Conservation (phyloP, 345 rosid genomes). For the Draba incana region DNA sequence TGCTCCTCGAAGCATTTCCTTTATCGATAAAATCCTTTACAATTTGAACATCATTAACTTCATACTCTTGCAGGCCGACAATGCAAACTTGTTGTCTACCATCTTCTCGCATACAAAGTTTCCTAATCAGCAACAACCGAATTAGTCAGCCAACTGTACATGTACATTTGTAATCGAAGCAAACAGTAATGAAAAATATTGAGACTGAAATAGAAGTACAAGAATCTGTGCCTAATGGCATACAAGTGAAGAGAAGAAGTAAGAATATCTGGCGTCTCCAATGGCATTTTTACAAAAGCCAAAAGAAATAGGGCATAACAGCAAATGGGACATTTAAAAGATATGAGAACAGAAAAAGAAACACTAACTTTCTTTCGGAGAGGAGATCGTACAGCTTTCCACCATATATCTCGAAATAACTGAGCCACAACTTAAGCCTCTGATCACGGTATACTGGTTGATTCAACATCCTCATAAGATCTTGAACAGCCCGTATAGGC, state of each 20-base stretch:
- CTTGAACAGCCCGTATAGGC: conserved; percentile 84
- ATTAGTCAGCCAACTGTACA: conserved; percentile 23
- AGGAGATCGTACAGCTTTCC: conserved; percentile 97
- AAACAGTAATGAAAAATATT: neutral
- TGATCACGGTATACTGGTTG: conserved; percentile 86
- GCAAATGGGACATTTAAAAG: conserved; percentile 5
- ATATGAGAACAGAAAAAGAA: conserved; percentile 28
- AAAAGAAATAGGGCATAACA: neutral
- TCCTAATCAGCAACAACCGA: conserved; percentile 51
- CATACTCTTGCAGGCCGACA: conserved; percentile 96
- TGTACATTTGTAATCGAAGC: neutral
- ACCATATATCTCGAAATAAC: conserved; percentile 96
- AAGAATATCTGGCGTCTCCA: neutral
- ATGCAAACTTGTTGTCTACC: conserved; percentile 98
- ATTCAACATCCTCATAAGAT: conserved; percentile 82
- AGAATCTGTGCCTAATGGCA: conserved; percentile 7
- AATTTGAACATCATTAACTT: conserved; percentile 92
- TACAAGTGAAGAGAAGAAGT: conserved; percentile 9
- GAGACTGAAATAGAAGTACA: conserved; percentile 8
- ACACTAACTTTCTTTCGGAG: conserved; percentile 79
- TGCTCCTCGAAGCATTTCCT: conserved; percentile 94
- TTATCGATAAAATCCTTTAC: conserved; percentile 92
- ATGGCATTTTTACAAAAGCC: conserved; percentile 3
- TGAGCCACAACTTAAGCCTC: conserved; percentile 92
- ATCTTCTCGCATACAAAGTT: conserved; percentile 99